These are phyloP conservation scores for Salix suchowensis DNA, from an alignment of 345 rosid species.

Conservation along the genomic window DNA sequence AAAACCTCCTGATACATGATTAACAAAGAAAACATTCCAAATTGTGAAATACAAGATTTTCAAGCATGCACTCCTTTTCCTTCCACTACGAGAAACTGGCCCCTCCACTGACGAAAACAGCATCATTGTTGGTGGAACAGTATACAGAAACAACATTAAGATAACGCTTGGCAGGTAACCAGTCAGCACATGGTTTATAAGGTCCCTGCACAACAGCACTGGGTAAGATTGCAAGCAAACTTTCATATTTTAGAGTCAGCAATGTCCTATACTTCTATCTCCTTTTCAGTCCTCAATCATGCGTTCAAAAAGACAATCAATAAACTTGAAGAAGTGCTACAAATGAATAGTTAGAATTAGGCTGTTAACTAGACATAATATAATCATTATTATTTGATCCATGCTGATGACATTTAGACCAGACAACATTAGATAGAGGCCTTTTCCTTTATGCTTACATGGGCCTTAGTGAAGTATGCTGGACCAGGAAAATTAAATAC, in stretches of 20 bases:
- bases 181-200: constrained; percentile 54
- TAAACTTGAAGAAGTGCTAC: background rate
- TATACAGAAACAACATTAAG: constrained; percentile 53
- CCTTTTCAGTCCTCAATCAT: too few relatives aligned
- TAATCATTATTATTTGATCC: background rate
- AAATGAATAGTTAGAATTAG: background rate
- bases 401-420: background rate
- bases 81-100: constrained; percentile 57
- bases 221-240: background rate
- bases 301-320: background rate
- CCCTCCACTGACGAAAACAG: constrained; percentile 76
- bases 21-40: constrained; percentile 92
- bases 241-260: background rate
- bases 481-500: background rate
- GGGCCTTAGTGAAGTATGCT: background rate
- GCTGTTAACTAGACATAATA: background rate
- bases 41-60: constrained; percentile 80
- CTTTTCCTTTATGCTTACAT: background rate
- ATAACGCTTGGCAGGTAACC: constrained; percentile 97
- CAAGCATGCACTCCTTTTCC: constrained; percentile 80
- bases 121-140: constrained; percentile 94
- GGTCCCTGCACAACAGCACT: constrained; percentile 39
- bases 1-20: constrained; percentile 73
- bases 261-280: too few relatives aligned
- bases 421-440: background rate